These are phyloP conservation scores for Aureobasidium zeae DNA, from an alignment of 2,329 filamentous ascomycete species.

Conservation along the genomic window DNA sequence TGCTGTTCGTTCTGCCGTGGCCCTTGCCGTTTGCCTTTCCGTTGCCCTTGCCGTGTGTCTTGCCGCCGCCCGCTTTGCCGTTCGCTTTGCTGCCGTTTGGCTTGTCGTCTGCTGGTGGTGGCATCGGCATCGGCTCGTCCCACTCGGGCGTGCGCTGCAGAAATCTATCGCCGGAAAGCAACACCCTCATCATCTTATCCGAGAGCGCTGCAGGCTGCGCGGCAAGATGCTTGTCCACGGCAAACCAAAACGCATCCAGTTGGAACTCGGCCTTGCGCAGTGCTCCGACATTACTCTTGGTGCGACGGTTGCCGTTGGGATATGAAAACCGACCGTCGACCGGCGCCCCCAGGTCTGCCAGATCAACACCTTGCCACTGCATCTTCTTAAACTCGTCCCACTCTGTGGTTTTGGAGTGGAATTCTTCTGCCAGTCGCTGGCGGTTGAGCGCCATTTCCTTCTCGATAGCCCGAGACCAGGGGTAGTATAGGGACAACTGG, in stretches of 20 bases:
- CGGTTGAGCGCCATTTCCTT: neutral
- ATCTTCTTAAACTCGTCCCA: constrained; percentile 17
- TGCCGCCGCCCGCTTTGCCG: neutral
- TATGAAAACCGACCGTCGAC: constrained; percentile 37
- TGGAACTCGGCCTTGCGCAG: constrained; percentile 40
- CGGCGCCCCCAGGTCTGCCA: constrained; percentile 3
- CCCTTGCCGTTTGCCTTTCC: neutral
- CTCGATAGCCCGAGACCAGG: constrained; percentile 13
- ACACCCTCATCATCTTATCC: constrained; percentile 5
- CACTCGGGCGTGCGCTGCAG: constrained; percentile 4
- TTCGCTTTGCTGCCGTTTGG: neutral
- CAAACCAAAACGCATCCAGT: constrained; percentile 42
- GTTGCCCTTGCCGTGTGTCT: too few species aligned
- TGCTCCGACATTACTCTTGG: constrained; percentile 35
- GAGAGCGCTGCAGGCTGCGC: neutral
- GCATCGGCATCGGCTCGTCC: too few species aligned
- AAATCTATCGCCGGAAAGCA: neutral
- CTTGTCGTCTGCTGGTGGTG: too few species aligned
- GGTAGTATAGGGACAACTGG: constrained; percentile 15
- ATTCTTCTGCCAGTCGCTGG: constrained; percentile 6
- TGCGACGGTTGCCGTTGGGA: constrained; percentile 41
- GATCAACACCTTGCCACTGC: constrained; percentile 5
- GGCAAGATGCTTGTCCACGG: constrained; percentile 15
- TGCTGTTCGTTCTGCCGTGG: neutral
- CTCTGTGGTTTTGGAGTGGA: neutral